Evolutionary conservation across 176 grass and related monocot species (phyloP), one percentile per base, ranked within the genome.

Genomic region (Themeda triandra): DNA sequence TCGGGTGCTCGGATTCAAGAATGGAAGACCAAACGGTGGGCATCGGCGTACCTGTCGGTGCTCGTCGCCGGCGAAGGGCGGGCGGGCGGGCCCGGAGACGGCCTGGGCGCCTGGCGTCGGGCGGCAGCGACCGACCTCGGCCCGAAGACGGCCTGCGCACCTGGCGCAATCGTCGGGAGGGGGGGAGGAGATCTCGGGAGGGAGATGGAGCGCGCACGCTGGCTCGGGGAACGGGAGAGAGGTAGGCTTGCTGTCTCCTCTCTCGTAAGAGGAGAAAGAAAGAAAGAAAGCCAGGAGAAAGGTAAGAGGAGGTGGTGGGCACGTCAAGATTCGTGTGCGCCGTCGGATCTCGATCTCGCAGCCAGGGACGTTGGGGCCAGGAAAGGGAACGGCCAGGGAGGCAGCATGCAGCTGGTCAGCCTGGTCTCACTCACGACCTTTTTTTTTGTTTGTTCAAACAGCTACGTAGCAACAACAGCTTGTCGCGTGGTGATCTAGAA

Each of bases 341-440:
- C 82, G 82, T 89, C 30, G 6, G 82, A 89, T 89, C 8, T 0
- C 2, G 36, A 89, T 89, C 82, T 48, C 36, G 30, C 81, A 75
- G 81, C 1, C 0, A 42, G 23, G 51, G 30, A 40, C 39, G 18
- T 54, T n/a, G 73, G 86, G 69, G 64, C 71, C 58, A 60, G 67
- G 75, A 84, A 66, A 42, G 66, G 18, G 30, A 40, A 59, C 27
- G 30, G 35, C 37, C 35, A 27, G 58, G 42, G 12, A 42, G 42
- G 19, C 41, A 39, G 75, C 15, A 29, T 25, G 28, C 42, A 23
- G 65, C 13, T 27, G 72, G 44, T 56, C 3, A 33, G 8, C 18
- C 39, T 41, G n/a, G n/a, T n/a, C n/a, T n/a, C n/a, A n/a, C n/a
- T n/a, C n/a, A n/a, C n/a, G n/a, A 41, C 9, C 18, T 9, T 10